Percentiles rank a stretch among this genome's conserved stretches.
Conservation (phyloP, 2,329 filamentous ascomycete genomes). For the Colletotrichum zoysiae region DNA sequence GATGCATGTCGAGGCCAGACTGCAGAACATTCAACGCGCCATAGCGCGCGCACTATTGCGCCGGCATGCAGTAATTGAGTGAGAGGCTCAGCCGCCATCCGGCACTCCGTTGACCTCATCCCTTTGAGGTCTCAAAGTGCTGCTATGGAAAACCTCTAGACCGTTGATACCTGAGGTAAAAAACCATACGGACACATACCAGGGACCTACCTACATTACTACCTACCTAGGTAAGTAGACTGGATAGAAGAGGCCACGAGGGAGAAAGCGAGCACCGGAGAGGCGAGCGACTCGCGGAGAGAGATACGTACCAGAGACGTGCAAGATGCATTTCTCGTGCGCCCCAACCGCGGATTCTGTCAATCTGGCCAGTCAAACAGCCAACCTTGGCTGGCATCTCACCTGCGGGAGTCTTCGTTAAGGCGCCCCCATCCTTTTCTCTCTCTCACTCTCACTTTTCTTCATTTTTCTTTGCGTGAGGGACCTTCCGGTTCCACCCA, state of each 20-base stretch:
- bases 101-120: conserved; percentile 19
- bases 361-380: conserved; percentile 33
- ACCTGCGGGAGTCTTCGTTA: neutral
- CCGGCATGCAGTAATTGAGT: conserved; percentile 29
- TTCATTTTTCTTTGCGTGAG: conserved; percentile 17
- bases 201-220: neutral
- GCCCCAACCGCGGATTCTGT: conserved; percentile 34
- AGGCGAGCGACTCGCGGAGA: conserved; percentile 16
- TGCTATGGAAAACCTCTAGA: conserved; percentile 19
- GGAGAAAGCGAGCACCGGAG: conserved; percentile 24
- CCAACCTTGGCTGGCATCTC: conserved; percentile 28
- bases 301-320: conserved; percentile 16
- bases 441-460: no score
- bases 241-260: conserved; percentile 16
- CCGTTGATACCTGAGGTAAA: conserved; percentile 31
- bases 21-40: conserved; percentile 28
- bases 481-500: conserved; percentile 30
- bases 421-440: conserved; percentile 10
- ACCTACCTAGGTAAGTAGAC: no score
- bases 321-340: conserved; percentile 20
- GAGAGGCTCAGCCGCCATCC: conserved; percentile 33
- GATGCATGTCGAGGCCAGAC: conserved; percentile 7
- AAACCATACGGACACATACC: neutral
- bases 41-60: conserved; percentile 17
- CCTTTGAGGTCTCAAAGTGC: conserved; percentile 24